Base-by-base conservation (phyloP, 1,139 yeast genomes). In the Candida tropicalis region DNA sequence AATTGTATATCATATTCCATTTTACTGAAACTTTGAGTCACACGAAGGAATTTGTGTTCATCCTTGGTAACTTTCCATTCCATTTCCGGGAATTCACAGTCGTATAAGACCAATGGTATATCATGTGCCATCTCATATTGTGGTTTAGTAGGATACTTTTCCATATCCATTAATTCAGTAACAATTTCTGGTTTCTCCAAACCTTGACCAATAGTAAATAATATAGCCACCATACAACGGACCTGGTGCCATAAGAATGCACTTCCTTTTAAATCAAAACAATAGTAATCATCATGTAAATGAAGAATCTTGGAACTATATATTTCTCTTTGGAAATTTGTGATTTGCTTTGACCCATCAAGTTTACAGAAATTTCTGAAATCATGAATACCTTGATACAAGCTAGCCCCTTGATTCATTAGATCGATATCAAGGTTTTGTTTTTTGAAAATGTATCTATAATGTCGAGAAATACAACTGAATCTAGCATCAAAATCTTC, bases 201-300 rank as follows among this genome's bases (percentile, higher is more conserved):
- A 13, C 71, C 72, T 61, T 90, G 97, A 1, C 97, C 99, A 4
- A 91, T 81, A 20, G 85, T 65, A 43, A 95, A 80, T 42, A 95
- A 62, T 6, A 87, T 73, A 0, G 96, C 96, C 67, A 90, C 80
- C 96, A 95, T 93, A 53, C 96, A 90, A 41, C 99, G 77, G 17
- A 95, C 99, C 62, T 95, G 99, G 60, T 95, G 98, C 99, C 99
- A 95, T 46, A 95, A 68, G 55, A 95, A 95, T 6, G 99, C 99
- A 2, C 88, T 73, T 0, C 99, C 99, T 51, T 79, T 75, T 42
- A 93, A 68, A 59, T 90, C 91, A 60, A 93, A 83, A 46, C 84
- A 85, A 56, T 75, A 87, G 44, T 74, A 70, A 33, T 74, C 77
- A 20, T 68, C 74, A 35, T 62, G 56, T 5, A 79, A 53, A 5